Conservation (phyloP, 352 stramenopile genomes). For the Vaucheria bursata region DNA sequence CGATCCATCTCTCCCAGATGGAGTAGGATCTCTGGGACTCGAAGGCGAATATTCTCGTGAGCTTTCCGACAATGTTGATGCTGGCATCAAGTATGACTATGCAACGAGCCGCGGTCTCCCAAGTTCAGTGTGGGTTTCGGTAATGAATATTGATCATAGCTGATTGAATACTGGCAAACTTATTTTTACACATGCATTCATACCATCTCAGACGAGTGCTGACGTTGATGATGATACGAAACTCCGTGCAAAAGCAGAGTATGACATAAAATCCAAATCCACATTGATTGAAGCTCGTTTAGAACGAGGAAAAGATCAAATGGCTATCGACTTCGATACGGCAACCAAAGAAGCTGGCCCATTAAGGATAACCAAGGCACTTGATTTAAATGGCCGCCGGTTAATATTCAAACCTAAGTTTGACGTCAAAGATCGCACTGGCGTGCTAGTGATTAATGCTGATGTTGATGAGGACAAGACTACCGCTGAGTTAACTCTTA, state of each 20-base stretch:
- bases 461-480: background rate
- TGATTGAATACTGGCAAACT: no score
- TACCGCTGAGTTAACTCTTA: conserved; percentile 24
- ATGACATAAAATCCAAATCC: conserved; percentile 31
- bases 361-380: conserved; percentile 28
- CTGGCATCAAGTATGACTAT: conserved; percentile 38
- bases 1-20: background rate
- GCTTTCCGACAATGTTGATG: conserved; percentile 34
- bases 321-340: conserved; percentile 44
- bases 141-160: no score
- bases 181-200: no score
- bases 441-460: background rate
- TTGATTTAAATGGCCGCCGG: conserved; percentile 34
- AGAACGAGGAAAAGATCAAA: conserved; percentile 22
- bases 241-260: background rate
- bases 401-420: background rate
- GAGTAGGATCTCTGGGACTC: conserved; percentile 27
- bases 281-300: conserved; percentile 31
- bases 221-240: background rate
- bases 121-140: background rate
- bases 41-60: conserved; percentile 32
- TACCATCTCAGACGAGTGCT: background rate
- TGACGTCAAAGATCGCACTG: background rate
- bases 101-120: conserved; percentile 3
- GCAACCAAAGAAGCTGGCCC: conserved; percentile 28